phyloP scores from a whole-genome alignment of 176 grass and related monocot species.

The Oryza brachyantha region DNA sequence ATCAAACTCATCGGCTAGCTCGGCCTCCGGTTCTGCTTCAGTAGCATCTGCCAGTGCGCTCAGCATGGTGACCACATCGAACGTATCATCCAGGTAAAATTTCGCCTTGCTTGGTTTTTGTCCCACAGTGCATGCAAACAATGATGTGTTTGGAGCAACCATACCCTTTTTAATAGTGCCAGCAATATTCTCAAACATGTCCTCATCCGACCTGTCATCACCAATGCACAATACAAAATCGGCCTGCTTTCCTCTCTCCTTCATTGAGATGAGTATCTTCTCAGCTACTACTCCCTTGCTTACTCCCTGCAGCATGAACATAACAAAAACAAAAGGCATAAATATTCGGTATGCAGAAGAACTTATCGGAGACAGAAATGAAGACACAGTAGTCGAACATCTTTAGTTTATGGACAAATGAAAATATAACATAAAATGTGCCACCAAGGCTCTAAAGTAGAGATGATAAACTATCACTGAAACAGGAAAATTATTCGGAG shows the following conservation, averaged over 20 bases:
- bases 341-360: background rate
- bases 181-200: constrained; percentile 92
- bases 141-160: constrained; percentile 53
- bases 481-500: background rate
- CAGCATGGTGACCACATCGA: constrained; percentile 84
- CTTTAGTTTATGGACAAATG: background rate
- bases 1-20: constrained; percentile 12
- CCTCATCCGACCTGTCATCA: constrained; percentile 89
- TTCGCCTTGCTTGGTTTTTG: constrained; percentile 99
- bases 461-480: constrained; percentile 13
- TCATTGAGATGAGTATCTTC: constrained; percentile 80
- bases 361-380: background rate
- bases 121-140: constrained; percentile 92
- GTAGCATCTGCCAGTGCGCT: constrained; percentile 61
- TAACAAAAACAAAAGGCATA: constrained; percentile 12
- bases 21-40: constrained; percentile 27
- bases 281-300: constrained; percentile 87
- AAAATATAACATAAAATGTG: background rate
- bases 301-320: constrained; percentile 60
- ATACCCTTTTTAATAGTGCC: constrained; percentile 55
- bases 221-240: constrained; percentile 90
- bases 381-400: background rate
- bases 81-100: constrained; percentile 96
- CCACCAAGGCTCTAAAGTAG: background rate
- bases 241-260: constrained; percentile 56